Base-by-base conservation (phyloP, 2,329 filamentous ascomycete genomes). In the Penicillium occitanis region DNA sequence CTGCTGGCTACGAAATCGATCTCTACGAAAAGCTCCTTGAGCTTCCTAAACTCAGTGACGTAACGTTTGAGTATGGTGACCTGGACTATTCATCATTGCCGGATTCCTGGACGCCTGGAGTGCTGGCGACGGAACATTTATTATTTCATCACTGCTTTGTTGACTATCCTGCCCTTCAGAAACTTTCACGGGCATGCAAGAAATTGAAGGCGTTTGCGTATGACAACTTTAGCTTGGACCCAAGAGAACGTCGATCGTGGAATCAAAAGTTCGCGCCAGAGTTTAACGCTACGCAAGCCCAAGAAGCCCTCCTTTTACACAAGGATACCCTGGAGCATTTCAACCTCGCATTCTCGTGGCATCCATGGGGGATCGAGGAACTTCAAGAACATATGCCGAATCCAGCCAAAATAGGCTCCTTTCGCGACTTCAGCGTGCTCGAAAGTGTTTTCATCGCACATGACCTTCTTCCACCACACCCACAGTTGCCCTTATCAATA, bases 381-480 rank as follows among this genome's bases (percentile, higher is more conserved):
- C 10, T 65, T 19, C 58, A 66, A 7, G 64, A 65, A 33, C 64
- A 66, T 22, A 10, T 66, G 30, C 40, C 58, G 2, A 57, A 51
- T 33, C 57, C 33, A 3, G 48, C 48, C 19, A 71, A 72, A 40
- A 48, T 72, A 13, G 67, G 66, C 33, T 70, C 71, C 13, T 66
- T 74, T 35, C 59, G 63, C 17, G 69, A 72, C 17, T 74, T 73
- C 35, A n/a, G 67, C 10, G 66, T 58, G 5, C 69, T 74, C 2
- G 28, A 69, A 13, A 60, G 10, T 2, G 58, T 73, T 50, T 2
- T 37, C 10, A 46, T 73, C 19, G 64, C 67, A 30, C 70, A 74
- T 17, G 65, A 66, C 6, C 30, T 68, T n/a, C 71, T 74, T 30
- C 68, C 72, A n/a, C 8, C 50, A 13, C 67, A 70, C 28, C 72